phyloP scores from a whole-genome alignment of 441 rosid species.

The Gossypium aridum region DNA sequence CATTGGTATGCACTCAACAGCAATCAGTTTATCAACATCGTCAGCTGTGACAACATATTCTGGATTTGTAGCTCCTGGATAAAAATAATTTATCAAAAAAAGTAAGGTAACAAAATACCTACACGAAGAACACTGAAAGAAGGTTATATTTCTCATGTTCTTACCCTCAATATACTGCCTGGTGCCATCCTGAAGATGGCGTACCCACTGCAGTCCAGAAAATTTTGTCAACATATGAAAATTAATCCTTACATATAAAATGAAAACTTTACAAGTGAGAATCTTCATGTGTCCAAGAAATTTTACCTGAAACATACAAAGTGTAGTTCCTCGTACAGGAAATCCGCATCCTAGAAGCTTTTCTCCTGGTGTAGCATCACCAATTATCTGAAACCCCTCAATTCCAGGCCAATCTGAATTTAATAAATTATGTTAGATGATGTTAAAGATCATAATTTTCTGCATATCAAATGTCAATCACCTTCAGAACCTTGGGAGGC shows the following conservation, averaged over 20 bases:
- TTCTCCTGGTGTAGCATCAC: conserved; percentile 89
- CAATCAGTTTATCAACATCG: conserved; percentile 93
- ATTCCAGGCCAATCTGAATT: conserved; percentile 81
- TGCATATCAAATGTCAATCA: conserved; percentile 17
- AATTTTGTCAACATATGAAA: conserved; percentile 3
- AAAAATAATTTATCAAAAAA: background rate
- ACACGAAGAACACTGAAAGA: background rate
- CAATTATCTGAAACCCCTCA: conserved; percentile 86
- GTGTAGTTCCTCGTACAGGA: conserved; percentile 87
- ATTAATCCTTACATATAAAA: background rate
- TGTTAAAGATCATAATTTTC: conserved; percentile 13
- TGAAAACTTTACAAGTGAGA: background rate
- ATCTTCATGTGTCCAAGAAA: conserved; percentile 5
- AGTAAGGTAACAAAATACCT: conserved; percentile 7
- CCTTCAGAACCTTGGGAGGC: conserved; percentile 43
- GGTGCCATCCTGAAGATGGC: conserved; percentile 96
- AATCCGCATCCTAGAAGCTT: conserved; percentile 92
- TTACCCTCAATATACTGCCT: conserved; percentile 94
- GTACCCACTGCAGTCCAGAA: conserved; percentile 66
- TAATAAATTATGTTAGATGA: conserved; percentile 22
- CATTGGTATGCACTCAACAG: conserved; percentile 99
- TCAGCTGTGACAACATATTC: conserved; percentile 97
- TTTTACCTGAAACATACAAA: conserved; percentile 92
- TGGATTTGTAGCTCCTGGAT: conserved; percentile 93
- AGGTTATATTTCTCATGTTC: conserved; percentile 10